Evolutionary conservation across 2,329 filamentous ascomycete species (phyloP), one percentile per base, ranked within the genome.

Genomic region (Chaetomiaceae sp.): DNA sequence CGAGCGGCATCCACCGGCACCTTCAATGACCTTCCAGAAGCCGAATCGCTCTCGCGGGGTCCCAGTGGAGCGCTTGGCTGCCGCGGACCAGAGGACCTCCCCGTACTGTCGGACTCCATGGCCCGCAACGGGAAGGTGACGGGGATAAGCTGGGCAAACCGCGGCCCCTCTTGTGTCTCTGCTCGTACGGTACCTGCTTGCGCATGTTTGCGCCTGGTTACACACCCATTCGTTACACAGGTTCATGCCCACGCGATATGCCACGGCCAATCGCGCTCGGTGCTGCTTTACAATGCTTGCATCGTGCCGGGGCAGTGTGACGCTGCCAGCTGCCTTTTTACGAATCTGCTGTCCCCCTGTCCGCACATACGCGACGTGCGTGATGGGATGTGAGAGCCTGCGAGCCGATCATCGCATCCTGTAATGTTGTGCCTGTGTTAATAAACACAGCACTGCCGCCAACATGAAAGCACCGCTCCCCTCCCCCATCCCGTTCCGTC

Each of bases 11-110:
- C n/a, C n/a, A n/a, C n/a, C n/a, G n/a, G n/a, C n/a, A n/a, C n/a
- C n/a, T n/a, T n/a, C n/a, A n/a, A n/a, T n/a, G 25, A 48, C 44
- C 50, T 53, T 48, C 44, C 44, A 40, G 40, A 53, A 45, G 13
- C 35, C 41, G 50, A 40, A 44, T 48, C 40, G 40, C 40, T n/a
- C 41, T 23, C 5, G 16, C 38, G 14, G 35, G 21, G 20, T 16
- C 21, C n/a, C 10, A 16, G 49, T 43, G 49, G 49, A 30, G 30
- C 13, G 23, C 9, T 12, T 12, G 30, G 30, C 30, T 33, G 6
- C 38, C 30, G 37, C 5, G 5, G 23, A 12, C 30, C 43, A 34
- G 33, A 40, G n/a, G 23, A 34, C 23, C 8, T 16, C 19, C 30
- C 44, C 21, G n/a, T 19, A 2, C 35, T 14, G 44, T 33, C 38